These are phyloP conservation scores for Coemansia sp. DNA, from an alignment of 192 early-diverging fungal genomes.

Conservation along the genomic window DNA sequence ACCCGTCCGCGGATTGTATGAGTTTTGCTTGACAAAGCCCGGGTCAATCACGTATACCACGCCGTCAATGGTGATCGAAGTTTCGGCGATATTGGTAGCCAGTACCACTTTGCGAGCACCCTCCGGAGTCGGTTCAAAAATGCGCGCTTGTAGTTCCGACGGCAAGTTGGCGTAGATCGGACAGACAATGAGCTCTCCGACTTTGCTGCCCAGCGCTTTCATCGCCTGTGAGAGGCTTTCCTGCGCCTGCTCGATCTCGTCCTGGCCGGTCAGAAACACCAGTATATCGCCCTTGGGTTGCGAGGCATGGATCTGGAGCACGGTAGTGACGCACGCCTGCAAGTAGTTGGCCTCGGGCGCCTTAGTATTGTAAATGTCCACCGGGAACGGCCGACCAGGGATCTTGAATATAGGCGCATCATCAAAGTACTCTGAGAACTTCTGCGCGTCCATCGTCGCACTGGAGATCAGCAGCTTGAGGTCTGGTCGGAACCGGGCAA, in stretches of 20 bases:
- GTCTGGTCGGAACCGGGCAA: constrained; percentile 89
- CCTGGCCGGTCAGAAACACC: constrained; percentile 97
- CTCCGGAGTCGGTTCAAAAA: constrained; percentile 96
- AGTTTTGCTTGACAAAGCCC: constrained; percentile 95
- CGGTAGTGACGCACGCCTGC: constrained; percentile 86
- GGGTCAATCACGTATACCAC: constrained; percentile 98
- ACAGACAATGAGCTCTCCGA: constrained; percentile 88
- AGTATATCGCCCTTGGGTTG: constrained; percentile 90
- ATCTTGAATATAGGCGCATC: constrained; percentile 91
- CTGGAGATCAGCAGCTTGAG: constrained; percentile 94
- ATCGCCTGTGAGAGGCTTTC: constrained; percentile 77
- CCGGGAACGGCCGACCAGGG: constrained; percentile 90
- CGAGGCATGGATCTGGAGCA: constrained; percentile 92
- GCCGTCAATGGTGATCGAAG: constrained; percentile 96
- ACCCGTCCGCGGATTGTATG: constrained; percentile 90
- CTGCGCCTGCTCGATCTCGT: constrained; percentile 94
- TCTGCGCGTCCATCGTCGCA: constrained; percentile 97
- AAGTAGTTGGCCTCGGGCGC: constrained; percentile 98
- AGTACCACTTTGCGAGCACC: constrained; percentile 92
- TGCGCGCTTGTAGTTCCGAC: constrained; percentile 93
- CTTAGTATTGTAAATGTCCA: constrained; percentile 94
- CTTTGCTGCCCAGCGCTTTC: constrained; percentile 80
- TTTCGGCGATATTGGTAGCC: constrained; percentile 99
- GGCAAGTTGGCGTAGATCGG: constrained; percentile 98
- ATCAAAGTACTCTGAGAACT: constrained; percentile 96